phyloP scores from a whole-genome alignment of 2,329 filamentous ascomycete species.

The Sclerotinia subarctica region DNA sequence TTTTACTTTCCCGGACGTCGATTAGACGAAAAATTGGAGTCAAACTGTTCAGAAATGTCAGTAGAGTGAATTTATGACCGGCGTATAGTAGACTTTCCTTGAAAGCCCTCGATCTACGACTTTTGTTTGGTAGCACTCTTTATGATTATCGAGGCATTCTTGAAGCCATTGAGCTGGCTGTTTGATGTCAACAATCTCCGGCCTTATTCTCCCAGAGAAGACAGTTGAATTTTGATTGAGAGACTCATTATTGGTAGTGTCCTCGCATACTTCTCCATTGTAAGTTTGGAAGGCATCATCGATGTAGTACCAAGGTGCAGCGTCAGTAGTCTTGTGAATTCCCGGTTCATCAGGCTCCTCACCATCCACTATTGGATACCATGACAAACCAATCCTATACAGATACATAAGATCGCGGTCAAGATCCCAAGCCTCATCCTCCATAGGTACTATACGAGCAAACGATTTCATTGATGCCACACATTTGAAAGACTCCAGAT shows the following conservation, averaged over 20 bases:
- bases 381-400: not conserved
- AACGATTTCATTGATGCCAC: not conserved
- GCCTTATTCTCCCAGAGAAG: not conserved
- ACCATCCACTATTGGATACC: not conserved
- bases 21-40: conserved; percentile 1
- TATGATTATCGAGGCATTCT: not conserved
- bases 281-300: not conserved
- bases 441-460: not conserved
- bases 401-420: not conserved
- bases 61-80: not conserved
- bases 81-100: not conserved
- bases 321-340: not conserved
- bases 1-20: conserved; percentile 17
- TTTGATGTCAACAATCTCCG: not conserved
- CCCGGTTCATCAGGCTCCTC: not conserved
- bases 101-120: not conserved
- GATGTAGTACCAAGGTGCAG: not conserved
- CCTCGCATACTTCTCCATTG: not conserved
- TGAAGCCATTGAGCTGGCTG: not conserved
- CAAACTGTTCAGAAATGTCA: not conserved
- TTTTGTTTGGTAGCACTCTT: not conserved
- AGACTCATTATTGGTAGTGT: not conserved
- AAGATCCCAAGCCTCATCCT: not conserved
- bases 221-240: not conserved
- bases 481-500: not conserved